Evolutionary conservation across 768 basidiomycete genomes (phyloP), one percentile per base, ranked within the genome.

Genomic region (Amanita thiersii): DNA sequence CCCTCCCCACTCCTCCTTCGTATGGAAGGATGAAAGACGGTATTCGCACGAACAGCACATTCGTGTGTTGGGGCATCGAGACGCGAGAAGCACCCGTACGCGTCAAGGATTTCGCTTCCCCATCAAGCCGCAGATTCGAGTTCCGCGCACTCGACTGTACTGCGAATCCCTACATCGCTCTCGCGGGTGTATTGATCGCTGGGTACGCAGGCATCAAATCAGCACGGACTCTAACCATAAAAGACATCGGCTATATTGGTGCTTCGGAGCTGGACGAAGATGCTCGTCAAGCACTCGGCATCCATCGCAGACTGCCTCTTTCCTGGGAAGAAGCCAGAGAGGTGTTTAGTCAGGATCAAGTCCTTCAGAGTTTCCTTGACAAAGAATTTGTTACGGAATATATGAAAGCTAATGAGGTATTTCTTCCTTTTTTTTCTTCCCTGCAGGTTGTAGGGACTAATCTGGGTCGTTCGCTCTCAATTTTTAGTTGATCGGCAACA

Each of bases 21-120:
- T 86, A 82, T 57, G 59, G 64, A 14, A 73, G 84, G 6, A 67
- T 86, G 59, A 30, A 43, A 2, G 84, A 86, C 49, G 79, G 79
- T 4, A 68, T 75, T 12, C 82, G 79, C 79, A 67, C 75, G 0
- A 80, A 85, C 17, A 85, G 84, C 8, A 85, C 82, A 1, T 83
- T 73, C 53, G 69, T 75, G 33, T 66, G 58, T 45, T 86, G 78
- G 77, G 84, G 84, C 0, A 67, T 68, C 8, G 78, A 85, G 30
- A 81, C 82, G 56, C 74, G 77, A 39, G 83, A 86, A 52, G 64
- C 68, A 0, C 74, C 79, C 1, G 52, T 86, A 1, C 77, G 83
- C 3, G 59, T 84, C 10, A 68, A 68, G 46, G 77, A 75, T 35
- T 59, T 62, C 1, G 49, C 60, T 12, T 64, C 72, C 1, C 69